These are phyloP conservation scores for Aspergillus luchuensis DNA, from an alignment of 2,329 filamentous ascomycete genomes.

Conservation along the genomic window DNA sequence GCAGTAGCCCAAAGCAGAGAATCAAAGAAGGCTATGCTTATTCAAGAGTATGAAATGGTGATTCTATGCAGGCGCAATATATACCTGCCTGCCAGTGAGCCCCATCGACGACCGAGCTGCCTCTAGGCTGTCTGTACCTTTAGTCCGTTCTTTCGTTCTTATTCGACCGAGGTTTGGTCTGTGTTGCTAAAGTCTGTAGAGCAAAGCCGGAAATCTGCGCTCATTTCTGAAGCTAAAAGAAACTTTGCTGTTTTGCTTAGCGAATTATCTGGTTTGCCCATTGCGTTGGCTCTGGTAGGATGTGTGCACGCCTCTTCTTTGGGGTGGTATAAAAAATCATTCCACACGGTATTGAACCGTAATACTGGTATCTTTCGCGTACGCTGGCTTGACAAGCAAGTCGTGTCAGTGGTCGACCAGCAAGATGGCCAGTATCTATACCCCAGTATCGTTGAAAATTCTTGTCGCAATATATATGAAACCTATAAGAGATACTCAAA, in stretches of 20 bases:
- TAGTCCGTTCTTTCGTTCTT: slow-evolving; percentile 1
- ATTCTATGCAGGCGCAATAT: slow-evolving; percentile 1
- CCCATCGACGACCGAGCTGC: neutral
- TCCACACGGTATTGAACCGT: neutral
- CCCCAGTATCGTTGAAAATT: neutral
- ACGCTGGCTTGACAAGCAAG: neutral
- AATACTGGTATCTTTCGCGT: neutral
- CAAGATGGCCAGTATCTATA: neutral
- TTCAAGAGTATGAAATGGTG: neutral
- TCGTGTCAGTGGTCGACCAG: neutral
- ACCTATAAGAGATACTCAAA: neutral
- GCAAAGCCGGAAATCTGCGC: slow-evolving; percentile 3
- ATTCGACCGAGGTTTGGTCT: neutral
- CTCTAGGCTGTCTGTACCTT: slow-evolving; percentile 7
- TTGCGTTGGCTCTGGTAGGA: neutral
- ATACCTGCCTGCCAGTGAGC: slow-evolving; percentile 2
- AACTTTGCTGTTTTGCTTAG: neutral
- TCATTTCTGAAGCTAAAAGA: neutral
- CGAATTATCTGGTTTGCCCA: neutral
- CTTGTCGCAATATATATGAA: neutral
- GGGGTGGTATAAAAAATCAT: neutral
- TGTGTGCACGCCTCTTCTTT: neutral
- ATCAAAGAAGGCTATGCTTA: neutral
- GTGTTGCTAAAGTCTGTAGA: slow-evolving; percentile 6
- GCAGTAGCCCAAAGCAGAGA: neutral